Base-by-base conservation (phyloP, 179 eudicot genomes). In the Actinidia arguta region DNA sequence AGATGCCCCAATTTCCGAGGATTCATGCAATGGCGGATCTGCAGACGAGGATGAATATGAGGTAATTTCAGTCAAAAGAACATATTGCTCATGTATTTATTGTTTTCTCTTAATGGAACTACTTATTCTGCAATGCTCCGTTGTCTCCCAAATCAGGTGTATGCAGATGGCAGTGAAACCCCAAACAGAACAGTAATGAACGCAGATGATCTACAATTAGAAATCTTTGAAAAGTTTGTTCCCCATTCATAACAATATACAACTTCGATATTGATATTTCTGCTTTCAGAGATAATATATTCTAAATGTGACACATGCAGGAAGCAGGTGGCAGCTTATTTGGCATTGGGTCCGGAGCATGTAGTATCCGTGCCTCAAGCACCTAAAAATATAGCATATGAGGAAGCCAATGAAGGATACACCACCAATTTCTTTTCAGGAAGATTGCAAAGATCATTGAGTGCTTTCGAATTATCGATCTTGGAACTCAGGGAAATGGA, bases 21-120 rank as follows among this genome's bases (percentile, higher is more conserved):
- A 75, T 76, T 82, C 87, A 73, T 61, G 52, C 46, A 50, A 14
- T 10, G 36, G 63, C 68, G 75, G 76, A 72, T 82, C 80, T 64
- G 47, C 47, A 46, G 90, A 83, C 17, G 89, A 87, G 36, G 71
- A 52, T 80, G 75, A 78, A 27, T 25, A 47, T 63, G 82, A 88
- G 90, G 91, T 90, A 86, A 8, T 48, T 79, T 74, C 9, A 22
- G 25, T 4, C 62, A 70, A 18, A 62, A 77, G 1, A 50, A 10
- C 64, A 69, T 39, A 75, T 56, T 52, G 8, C n/a, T 27, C 42
- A 12, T 31, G 22, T 25, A 27, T 27, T 47, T 31, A 74, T 31
- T 31, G 31, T 54, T 54, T 20, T 56, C 36, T 12, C 11, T 39
- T 62, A 17, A 8, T 63, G 75, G 62, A 73, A 17, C 79, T 51